Conservation (phyloP, 352 stramenopile species). For the Globisporangium apiculatum region DNA sequence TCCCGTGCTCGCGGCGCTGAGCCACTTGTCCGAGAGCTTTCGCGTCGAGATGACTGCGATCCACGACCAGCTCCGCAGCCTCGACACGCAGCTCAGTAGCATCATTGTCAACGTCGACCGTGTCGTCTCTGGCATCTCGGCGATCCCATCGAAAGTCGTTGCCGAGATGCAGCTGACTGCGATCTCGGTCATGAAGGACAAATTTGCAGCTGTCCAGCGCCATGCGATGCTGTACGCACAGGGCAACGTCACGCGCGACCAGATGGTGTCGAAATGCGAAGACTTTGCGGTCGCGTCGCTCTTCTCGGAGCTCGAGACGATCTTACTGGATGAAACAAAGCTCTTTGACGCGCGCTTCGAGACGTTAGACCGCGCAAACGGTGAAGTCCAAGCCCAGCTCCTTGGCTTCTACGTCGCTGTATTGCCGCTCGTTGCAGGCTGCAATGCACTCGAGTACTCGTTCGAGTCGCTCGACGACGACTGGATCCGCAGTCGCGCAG, state of each 20-base stretch:
- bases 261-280: slow-evolving; percentile 44
- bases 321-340: slow-evolving; percentile 29
- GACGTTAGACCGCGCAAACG: slow-evolving; percentile 17
- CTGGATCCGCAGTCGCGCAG: slow-evolving; percentile 17
- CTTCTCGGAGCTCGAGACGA: slow-evolving; percentile 42
- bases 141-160: slow-evolving; percentile 30
- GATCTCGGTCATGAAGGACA: slow-evolving; percentile 41
- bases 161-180: slow-evolving; percentile 42
- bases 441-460: slow-evolving; percentile 45
- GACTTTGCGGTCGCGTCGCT: slow-evolving; percentile 32
- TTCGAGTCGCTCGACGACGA: slow-evolving; percentile 27
- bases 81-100: slow-evolving; percentile 19
- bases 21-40: slow-evolving; percentile 21
- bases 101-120: slow-evolving; percentile 31
- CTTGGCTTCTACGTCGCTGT: slow-evolving; percentile 41
- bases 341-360: slow-evolving; percentile 29
- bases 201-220: slow-evolving; percentile 27
- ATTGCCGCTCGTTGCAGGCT: slow-evolving; percentile 35
- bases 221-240: slow-evolving; percentile 23
- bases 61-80: slow-evolving; percentile 14
- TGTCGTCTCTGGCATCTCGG: slow-evolving; percentile 27
- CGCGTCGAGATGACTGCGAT: slow-evolving; percentile 22
- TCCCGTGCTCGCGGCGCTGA: slow-evolving; percentile 23
- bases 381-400: slow-evolving; percentile 21
- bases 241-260: slow-evolving; percentile 23